These are phyloP conservation scores for Syzygium oleosum DNA, from an alignment of 345 rosid genomes.

Conservation along the genomic window DNA sequence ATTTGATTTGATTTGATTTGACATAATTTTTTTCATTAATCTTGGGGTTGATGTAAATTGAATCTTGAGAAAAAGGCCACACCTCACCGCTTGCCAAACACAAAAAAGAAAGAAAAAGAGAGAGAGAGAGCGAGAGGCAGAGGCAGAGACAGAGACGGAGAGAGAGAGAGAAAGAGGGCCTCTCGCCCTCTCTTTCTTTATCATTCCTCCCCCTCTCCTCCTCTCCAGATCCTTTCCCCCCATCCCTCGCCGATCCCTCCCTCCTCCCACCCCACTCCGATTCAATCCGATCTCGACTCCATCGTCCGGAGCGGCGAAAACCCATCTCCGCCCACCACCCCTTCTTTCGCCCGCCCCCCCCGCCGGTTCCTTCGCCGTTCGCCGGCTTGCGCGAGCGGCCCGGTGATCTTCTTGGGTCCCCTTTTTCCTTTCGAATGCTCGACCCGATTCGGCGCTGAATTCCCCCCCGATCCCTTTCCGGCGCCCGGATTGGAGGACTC, in stretches of 20 bases:
- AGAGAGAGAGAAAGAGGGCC: neutral
- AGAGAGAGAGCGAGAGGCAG: neutral
- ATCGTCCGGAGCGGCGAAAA: neutral
- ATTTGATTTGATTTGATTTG: no score
- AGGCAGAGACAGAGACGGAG: no score
- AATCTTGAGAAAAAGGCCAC: neutral
- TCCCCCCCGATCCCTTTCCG: neutral
- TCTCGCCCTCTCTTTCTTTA: constrained; percentile 2
- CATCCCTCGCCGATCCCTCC: neutral
- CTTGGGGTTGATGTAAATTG: neutral
- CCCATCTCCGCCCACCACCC: neutral
- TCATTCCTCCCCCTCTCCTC: neutral
- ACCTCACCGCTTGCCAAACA: neutral
- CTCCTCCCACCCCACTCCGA: neutral
- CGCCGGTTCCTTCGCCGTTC: neutral
- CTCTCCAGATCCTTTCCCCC: neutral
- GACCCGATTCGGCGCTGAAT: neutral
- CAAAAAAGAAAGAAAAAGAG: neutral
- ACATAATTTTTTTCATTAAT: neutral
- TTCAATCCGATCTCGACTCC: neutral
- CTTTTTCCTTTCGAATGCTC: neutral
- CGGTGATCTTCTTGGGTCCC: neutral
- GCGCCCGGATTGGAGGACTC: neutral
- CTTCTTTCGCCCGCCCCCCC: neutral
- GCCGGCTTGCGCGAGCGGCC: neutral